Evolutionary conservation across 371 early-diverging fungal species (phyloP).

Genomic region (Conidiobolus coronatus): DNA sequence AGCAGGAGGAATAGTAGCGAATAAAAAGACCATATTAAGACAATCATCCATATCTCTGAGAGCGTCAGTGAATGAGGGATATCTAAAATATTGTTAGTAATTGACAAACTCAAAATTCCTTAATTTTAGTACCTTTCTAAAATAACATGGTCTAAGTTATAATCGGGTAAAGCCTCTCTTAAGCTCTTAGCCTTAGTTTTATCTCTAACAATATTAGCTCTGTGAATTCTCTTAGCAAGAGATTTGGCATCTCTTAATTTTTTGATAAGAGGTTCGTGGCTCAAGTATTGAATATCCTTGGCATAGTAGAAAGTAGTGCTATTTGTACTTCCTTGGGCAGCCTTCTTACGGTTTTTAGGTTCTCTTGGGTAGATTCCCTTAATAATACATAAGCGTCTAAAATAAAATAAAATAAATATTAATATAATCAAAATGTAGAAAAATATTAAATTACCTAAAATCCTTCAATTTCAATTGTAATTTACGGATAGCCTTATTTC

Average conservation of each 20-base stretch:
- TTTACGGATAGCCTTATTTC: slow-evolving; percentile 78
- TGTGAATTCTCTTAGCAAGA: slow-evolving; percentile 60
- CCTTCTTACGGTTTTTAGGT: slow-evolving; percentile 83
- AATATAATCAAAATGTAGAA: background rate
- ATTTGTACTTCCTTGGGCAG: slow-evolving; percentile 74
- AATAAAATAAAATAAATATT: background rate
- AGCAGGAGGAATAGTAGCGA: slow-evolving; percentile 66
- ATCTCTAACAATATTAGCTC: slow-evolving; percentile 62
- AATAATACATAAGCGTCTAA: slow-evolving; percentile 85
- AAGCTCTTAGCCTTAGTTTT: slow-evolving; percentile 44
- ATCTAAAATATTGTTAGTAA: slow-evolving; percentile 18
- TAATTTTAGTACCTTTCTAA: background rate
- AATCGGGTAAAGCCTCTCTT: slow-evolving; percentile 50
- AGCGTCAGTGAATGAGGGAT: slow-evolving; percentile 86
- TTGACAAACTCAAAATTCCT: no score
- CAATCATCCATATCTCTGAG: slow-evolving; percentile 91
- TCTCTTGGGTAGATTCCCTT: slow-evolving; percentile 96
- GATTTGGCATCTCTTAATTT: slow-evolving; percentile 81
- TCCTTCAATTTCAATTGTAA: slow-evolving; percentile 82
- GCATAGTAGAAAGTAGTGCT: slow-evolving; percentile 78
- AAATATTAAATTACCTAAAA: slow-evolving; percentile 42
- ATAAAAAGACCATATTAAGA: slow-evolving; percentile 78
- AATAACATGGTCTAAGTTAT: slow-evolving; percentile 50
- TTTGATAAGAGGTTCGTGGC: slow-evolving; percentile 75
- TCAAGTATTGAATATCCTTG: slow-evolving; percentile 83